These are phyloP conservation scores for Lactarius trivialis DNA, from an alignment of 768 basidiomycete species.

Conservation along the genomic window DNA sequence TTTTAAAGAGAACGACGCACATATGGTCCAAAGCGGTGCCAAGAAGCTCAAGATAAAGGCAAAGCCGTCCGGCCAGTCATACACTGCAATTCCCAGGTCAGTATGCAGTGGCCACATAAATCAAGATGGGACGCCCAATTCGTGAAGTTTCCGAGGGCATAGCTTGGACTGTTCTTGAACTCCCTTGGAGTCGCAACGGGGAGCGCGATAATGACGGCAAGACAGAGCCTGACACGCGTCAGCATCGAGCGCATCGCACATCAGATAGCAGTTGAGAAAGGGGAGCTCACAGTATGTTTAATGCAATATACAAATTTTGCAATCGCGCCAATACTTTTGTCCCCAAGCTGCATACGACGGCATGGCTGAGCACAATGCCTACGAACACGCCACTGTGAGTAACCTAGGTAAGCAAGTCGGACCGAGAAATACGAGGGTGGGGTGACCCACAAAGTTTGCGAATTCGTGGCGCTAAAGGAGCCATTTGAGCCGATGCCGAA, in stretches of 20 bases:
- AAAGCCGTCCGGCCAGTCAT: too few relatives aligned
- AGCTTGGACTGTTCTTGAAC: conserved; percentile 35
- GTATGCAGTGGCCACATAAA: too few relatives aligned
- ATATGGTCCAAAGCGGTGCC: conserved; percentile 42
- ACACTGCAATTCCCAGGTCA: too few relatives aligned
- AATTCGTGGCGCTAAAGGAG: conserved; percentile 35
- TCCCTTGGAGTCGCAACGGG: conserved; percentile 37
- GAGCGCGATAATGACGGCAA: conserved; percentile 56
- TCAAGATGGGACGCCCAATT: conserved; percentile 34
- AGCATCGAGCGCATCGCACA: neutral
- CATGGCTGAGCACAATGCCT: conserved; percentile 56
- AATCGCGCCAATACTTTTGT: conserved; percentile 60
- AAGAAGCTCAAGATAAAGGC: too few relatives aligned
- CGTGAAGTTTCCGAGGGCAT: conserved; percentile 36
- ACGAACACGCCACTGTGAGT: conserved; percentile 53
- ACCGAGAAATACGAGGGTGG: neutral
- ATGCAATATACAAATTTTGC: conserved; percentile 61
- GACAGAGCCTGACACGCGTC: conserved; percentile 40
- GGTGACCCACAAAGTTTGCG: conserved; percentile 40
- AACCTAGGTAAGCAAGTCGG: neutral
- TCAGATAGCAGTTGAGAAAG: neutral
- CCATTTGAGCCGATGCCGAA: conserved; percentile 36
- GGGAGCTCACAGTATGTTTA: conserved; percentile 55
- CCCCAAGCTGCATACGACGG: conserved; percentile 57
- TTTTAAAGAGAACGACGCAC: conserved; percentile 24